Conservation (phyloP, 192 early-diverging fungal genomes). For the Umbelopsis sp. region DNA sequence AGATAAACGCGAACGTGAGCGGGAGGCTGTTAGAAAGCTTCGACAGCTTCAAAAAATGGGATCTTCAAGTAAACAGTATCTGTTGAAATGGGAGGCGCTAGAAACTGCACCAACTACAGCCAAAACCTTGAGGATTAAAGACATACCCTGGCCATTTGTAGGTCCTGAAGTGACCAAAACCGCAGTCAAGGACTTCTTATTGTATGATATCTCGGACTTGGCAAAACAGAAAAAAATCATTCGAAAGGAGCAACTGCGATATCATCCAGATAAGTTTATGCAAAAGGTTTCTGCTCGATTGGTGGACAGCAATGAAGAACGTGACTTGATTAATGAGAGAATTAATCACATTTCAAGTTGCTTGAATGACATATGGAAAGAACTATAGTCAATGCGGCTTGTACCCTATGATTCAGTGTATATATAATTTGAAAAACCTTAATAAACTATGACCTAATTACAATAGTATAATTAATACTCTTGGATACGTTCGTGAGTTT, state of each 20-base stretch:
- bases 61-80: conserved; percentile 12
- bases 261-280: conserved; percentile 41
- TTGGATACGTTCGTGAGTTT: too few species aligned
- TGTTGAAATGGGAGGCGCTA: conserved; percentile 15
- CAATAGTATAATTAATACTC: too few species aligned
- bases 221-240: conserved; percentile 23
- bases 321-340: conserved; percentile 16
- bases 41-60: conserved; percentile 13
- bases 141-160: conserved; percentile 34
- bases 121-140: neutral
- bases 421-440: too few species aligned
- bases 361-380: conserved; percentile 37
- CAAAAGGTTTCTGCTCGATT: conserved; percentile 16
- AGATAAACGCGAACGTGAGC: conserved; percentile 3
- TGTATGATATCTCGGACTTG: neutral
- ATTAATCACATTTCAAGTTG: conserved; percentile 34
- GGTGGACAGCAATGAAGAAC: conserved; percentile 20
- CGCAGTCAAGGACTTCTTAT: conserved; percentile 20
- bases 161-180: neutral
- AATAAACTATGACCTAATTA: neutral
- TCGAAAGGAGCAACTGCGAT: conserved; percentile 34
- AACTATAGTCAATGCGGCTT: neutral
- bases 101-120: neutral
- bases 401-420: neutral
- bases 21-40: conserved; percentile 4